Evolutionary conservation across 495 filamentous ascomycete species (phyloP), one percentile per base, ranked within the genome.

Genomic region (Xylaria longipes): DNA sequence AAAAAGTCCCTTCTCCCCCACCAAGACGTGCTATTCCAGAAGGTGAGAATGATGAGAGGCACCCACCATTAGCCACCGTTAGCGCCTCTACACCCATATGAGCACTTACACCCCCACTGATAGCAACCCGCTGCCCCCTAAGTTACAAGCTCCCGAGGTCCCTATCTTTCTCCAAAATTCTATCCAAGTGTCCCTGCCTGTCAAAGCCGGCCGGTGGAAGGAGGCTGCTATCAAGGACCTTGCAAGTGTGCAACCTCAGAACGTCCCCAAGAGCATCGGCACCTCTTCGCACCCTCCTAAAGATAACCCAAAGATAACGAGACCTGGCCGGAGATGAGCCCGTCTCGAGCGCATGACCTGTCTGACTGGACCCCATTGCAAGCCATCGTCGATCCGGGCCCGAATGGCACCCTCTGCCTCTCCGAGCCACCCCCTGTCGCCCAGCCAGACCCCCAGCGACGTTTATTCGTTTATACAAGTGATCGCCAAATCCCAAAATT

Each of bases 401-500:
- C 65, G 35, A 67, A 67, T 67, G 65, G 37, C 48, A 67, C 11
- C 8, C 65, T 66, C 29, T 43, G 63, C 45, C 29, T 52, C 63
- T 31, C 11, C 39, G 27, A 46, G 11, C 63, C 29, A 5, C 31
- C 63, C 62, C 63, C 45, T 66, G 63, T 52, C 63, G 63, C 63
- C 29, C 41, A 35, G 63, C 63, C 63, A 54, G 65, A 67, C 65
- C 65, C 65, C 29, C 22, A 48, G 35, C 11, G 48, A 27, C 48
- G 65, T 56, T 67, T 54, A 54, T 67, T 56, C 46, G 45, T 52
- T 50, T 52, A 5, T 29, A 37, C 63, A 41, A 56, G n/a, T 43
- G 65, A 67, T 67, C 48, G 65, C 65, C 65, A 67, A 22, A 67
- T 67, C 48, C 63, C 48, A 67, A 54, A 33, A 54, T 56, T 67